A percentile compares a stretch with the other conserved stretches of the same genome.
phyloP scores from a whole-genome alignment of 768 basidiomycete genomes.

The Pulveroboletus sp. region DNA sequence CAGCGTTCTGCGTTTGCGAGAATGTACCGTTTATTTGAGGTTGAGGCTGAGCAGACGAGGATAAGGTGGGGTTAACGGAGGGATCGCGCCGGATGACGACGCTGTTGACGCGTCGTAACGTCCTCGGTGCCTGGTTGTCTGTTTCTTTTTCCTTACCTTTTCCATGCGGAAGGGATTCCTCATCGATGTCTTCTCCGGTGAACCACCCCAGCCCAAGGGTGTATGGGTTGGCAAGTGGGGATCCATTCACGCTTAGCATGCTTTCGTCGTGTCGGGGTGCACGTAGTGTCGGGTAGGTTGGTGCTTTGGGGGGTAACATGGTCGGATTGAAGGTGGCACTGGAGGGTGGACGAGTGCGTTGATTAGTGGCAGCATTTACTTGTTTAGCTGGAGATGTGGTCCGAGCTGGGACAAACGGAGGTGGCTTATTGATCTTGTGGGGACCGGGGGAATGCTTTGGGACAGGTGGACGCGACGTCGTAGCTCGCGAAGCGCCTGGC shows the following conservation, averaged over 20 bases:
- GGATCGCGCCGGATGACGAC: constrained; percentile 61
- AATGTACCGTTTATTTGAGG: constrained; percentile 17
- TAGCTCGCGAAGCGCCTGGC: constrained; percentile 34
- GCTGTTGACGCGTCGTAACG: constrained; percentile 45
- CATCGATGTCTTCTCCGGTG: constrained; percentile 31
- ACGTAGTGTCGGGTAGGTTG: constrained; percentile 46
- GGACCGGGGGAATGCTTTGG: constrained; percentile 34
- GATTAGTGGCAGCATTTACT: not conserved
- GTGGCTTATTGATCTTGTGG: constrained; percentile 28
- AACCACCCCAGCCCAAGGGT: constrained; percentile 62
- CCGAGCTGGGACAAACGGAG: constrained; percentile 30
- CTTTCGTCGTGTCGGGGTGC: constrained; percentile 70
- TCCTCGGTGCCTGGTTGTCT: constrained; percentile 10
- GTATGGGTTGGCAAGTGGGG: constrained; percentile 76
- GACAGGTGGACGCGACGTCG: constrained; percentile 25
- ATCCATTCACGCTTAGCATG: constrained; percentile 79
- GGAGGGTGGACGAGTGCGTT: constrained; percentile 46
- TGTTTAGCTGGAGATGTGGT: constrained; percentile 53
- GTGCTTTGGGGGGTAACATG: constrained; percentile 43
- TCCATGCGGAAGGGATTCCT: constrained; percentile 12
- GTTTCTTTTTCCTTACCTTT: constrained; percentile 24
- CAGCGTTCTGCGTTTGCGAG: constrained; percentile 42
- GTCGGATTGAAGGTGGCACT: constrained; percentile 68
- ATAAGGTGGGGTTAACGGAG: constrained; percentile 36
- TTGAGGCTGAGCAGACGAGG: constrained; percentile 21